Evolutionary conservation across 2,329 filamentous ascomycete genomes (phyloP).

Genomic region (Fusarium goolgardi): DNA sequence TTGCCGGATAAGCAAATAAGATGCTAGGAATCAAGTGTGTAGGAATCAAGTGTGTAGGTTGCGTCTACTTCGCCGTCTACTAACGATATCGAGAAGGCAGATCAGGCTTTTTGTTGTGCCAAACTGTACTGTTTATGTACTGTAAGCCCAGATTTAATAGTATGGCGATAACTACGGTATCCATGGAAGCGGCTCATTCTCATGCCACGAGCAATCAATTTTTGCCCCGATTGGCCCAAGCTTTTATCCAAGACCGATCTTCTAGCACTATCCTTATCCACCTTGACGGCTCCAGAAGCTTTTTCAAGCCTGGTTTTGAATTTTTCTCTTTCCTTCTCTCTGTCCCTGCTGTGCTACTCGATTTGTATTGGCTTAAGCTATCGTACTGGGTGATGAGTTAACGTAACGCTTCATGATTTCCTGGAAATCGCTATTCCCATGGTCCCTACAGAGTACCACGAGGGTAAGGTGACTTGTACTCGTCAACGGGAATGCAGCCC

Average conservation of each 20-base stretch:
- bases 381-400: slow-evolving; percentile 37
- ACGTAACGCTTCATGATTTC: slow-evolving; percentile 32
- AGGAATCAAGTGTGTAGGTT: slow-evolving; percentile 1
- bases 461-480: slow-evolving; percentile 42
- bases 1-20: slow-evolving; percentile 15
- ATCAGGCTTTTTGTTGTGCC: neutral
- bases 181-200: slow-evolving; percentile 25
- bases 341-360: slow-evolving; percentile 4
- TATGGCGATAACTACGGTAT: slow-evolving; percentile 17
- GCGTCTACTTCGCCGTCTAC: slow-evolving; percentile 2
- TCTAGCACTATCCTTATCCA: slow-evolving; percentile 17
- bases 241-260: slow-evolving; percentile 26
- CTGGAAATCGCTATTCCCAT: slow-evolving; percentile 24
- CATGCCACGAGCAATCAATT: slow-evolving; percentile 40
- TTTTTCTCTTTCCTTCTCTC: neutral
- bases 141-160: slow-evolving; percentile 5
- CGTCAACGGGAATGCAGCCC: slow-evolving; percentile 33
- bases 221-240: slow-evolving; percentile 46
- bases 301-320: slow-evolving; percentile 25
- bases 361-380: slow-evolving; percentile 32
- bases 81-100: slow-evolving; percentile 20
- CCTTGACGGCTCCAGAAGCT: slow-evolving; percentile 35
- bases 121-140: slow-evolving; percentile 1
- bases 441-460: neutral
- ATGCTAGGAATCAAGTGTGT: neutral